These are phyloP conservation scores for Dothidotthia symphoricarpi DNA, from an alignment of 2,329 filamentous ascomycete species.

Conservation along the genomic window DNA sequence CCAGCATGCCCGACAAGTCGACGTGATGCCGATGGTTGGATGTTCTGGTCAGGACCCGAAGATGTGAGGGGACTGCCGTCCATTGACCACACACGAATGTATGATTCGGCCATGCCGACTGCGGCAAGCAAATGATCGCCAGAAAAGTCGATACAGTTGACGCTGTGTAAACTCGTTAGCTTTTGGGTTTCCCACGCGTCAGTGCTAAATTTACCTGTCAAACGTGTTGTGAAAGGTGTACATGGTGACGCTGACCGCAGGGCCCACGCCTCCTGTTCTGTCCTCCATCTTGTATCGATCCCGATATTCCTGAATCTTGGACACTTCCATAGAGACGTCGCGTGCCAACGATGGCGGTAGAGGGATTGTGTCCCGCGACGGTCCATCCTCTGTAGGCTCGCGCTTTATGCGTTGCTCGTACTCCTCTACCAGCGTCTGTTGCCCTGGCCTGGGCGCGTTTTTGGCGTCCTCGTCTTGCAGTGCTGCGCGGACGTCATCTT, in stretches of 20 bases:
- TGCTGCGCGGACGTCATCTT: conserved; percentile 82
- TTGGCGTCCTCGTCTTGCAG: conserved; percentile 81
- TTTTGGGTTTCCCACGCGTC: neutral
- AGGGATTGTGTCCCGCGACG: conserved; percentile 74
- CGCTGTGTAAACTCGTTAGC: conserved; percentile 49
- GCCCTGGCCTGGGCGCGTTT: conserved; percentile 68
- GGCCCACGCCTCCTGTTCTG: conserved; percentile 77
- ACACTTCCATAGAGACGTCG: conserved; percentile 91
- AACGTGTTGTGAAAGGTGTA: conserved; percentile 98
- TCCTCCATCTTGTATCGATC: conserved; percentile 88
- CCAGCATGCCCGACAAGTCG: conserved; percentile 83
- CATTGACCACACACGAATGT: conserved; percentile 90
- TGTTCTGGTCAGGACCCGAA: conserved; percentile 52
- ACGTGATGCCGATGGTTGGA: conserved; percentile 66
- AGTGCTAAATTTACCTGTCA: conserved; percentile 64
- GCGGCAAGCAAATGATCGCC: conserved; percentile 85
- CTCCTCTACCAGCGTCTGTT: conserved; percentile 75
- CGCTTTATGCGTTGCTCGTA: conserved; percentile 86
- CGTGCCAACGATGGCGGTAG: conserved; percentile 83
- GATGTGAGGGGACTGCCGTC: conserved; percentile 79
- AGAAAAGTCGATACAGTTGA: conserved; percentile 94
- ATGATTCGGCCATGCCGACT: conserved; percentile 87
- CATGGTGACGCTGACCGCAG: conserved; percentile 88
- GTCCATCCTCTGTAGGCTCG: conserved; percentile 83
- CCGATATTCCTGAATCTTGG: conserved; percentile 87